Percentiles rank a stretch among this genome's conserved stretches.
phyloP scores from a whole-genome alignment of 2,329 filamentous ascomycete genomes.

The Fusarium brachygibbosum region DNA sequence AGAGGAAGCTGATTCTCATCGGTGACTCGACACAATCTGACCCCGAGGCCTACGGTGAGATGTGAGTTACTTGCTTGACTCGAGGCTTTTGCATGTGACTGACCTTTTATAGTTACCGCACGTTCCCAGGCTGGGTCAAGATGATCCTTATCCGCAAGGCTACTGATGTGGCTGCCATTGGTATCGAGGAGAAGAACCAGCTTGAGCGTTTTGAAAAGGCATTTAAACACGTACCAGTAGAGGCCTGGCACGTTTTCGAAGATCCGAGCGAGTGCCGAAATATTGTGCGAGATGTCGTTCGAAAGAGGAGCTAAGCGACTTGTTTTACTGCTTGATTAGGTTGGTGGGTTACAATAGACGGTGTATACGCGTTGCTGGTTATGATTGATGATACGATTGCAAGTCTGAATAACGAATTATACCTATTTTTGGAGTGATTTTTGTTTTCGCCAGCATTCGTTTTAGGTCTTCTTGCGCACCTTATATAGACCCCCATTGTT shows the following conservation, averaged over 20 bases:
- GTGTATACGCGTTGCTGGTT: not conserved
- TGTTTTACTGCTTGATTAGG: not conserved
- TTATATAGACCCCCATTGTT: not conserved
- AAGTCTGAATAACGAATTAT: not conserved
- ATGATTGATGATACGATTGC: not conserved
- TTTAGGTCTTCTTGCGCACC: not conserved
- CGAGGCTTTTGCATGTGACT: slow-evolving; percentile 13
- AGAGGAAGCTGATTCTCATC: slow-evolving; percentile 83
- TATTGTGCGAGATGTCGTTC: slow-evolving; percentile 50
- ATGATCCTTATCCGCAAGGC: slow-evolving; percentile 90
- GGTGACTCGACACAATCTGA: slow-evolving; percentile 94
- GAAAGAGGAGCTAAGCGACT: slow-evolving; percentile 16
- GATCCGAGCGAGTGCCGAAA: slow-evolving; percentile 74
- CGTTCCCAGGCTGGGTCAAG: slow-evolving; percentile 80
- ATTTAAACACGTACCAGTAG: slow-evolving; percentile 78
- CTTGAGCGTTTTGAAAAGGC: slow-evolving; percentile 83
- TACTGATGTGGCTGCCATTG: slow-evolving; percentile 75
- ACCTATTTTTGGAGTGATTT: not conserved
- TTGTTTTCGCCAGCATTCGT: not conserved
- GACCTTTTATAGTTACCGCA: slow-evolving; percentile 63
- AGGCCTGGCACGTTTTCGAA: slow-evolving; percentile 86
- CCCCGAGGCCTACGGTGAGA: slow-evolving; percentile 88
- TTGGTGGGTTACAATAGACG: not conserved
- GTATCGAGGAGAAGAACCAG: slow-evolving; percentile 81
- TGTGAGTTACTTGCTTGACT: slow-evolving; percentile 62